Base-by-base conservation (phyloP, 164 flowering plant species). In the Umbilicus rupestris region DNA sequence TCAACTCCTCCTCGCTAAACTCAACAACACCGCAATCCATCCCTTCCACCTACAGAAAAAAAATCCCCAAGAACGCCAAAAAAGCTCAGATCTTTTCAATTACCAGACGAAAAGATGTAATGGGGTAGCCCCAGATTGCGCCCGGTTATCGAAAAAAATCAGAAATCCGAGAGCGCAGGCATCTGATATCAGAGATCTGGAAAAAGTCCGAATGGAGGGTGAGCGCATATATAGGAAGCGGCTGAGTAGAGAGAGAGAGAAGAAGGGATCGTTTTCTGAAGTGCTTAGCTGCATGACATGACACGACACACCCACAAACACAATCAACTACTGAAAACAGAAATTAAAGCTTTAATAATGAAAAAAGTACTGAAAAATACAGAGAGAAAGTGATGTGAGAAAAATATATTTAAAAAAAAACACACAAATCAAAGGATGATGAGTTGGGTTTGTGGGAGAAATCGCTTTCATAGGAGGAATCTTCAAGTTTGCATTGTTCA, bases 1-100 rank as follows among this genome's bases (percentile, higher is more conserved):
- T 73, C 82, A 88, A 69, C 80, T 90, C 97, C 66, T 86, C 94
- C 12, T 85, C 87, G 49, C 74, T 73, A 57, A 90, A 87, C 84
- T 87, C 58, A 62, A 49, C 71, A 72, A 63, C 78, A 37, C 73
- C 86, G 65, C 64, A 44, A 49, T 79, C 83, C 63, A 66, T 69
- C 62, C n/a, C n/a, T n/a, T n/a, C n/a, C n/a, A n/a, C n/a, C n/a
- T n/a, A 63, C 84, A 31, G 44, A 75, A 41, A 47, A 16, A 47
- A 47, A 16, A 47, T 47, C 11, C 5, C 55, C 3, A 47, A 35
- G 6, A 41, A 41, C 44, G 10, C 44, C 44, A 1, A 28, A 29
- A 55, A 55, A 55, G 33, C 5, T 55, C 15, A 28, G 60, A 55
- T 55, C 60, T 55, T 55, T 55, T 3, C 33, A 28, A 55, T 55